Evolutionary conservation across 495 filamentous ascomycete genomes (phyloP).

Genomic region (Penicillium canescens): DNA sequence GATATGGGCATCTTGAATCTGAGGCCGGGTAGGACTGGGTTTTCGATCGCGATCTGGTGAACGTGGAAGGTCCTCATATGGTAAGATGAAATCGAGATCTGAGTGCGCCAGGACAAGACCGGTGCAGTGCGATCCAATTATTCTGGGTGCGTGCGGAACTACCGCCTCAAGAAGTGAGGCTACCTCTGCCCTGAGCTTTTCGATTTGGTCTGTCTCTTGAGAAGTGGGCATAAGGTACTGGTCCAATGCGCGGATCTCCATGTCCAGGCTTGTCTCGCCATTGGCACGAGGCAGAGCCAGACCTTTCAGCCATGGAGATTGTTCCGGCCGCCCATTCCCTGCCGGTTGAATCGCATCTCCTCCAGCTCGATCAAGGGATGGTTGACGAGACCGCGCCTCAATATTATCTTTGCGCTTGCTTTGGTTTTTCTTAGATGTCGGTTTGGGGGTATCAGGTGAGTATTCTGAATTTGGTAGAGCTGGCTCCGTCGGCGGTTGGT

Average conservation of each 20-base stretch:
- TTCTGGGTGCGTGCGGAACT: constrained; percentile 30
- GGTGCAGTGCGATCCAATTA: constrained; percentile 55
- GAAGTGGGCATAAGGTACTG: constrained; percentile 39
- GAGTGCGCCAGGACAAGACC: constrained; percentile 54
- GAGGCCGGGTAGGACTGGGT: constrained; percentile 33
- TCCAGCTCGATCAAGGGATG: background rate
- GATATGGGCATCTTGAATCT: constrained; percentile 22
- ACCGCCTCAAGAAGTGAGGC: constrained; percentile 14
- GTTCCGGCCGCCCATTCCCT: constrained; percentile 6
- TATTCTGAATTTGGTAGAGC: background rate
- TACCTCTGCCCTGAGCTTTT: constrained; percentile 30
- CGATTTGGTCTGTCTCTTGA: constrained; percentile 30
- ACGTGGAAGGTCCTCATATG: constrained; percentile 23
- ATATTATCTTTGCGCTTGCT: constrained; percentile 1
- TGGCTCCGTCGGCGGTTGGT: constrained; percentile 12
- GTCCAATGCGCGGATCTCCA: constrained; percentile 49
- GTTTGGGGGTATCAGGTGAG: constrained; percentile 1
- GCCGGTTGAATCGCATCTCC: constrained; percentile 18
- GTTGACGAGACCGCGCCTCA: background rate
- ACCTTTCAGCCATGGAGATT: constrained; percentile 36
- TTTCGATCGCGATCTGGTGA: constrained; percentile 21
- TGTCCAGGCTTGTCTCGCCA: constrained; percentile 31
- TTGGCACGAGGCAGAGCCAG: constrained; percentile 3
- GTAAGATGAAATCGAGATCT: constrained; percentile 48
- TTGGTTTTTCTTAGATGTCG: constrained; percentile 4